These are phyloP conservation scores for Sicyos edulis DNA, from an alignment of 306 rosid genomes.

Conservation along the genomic window DNA sequence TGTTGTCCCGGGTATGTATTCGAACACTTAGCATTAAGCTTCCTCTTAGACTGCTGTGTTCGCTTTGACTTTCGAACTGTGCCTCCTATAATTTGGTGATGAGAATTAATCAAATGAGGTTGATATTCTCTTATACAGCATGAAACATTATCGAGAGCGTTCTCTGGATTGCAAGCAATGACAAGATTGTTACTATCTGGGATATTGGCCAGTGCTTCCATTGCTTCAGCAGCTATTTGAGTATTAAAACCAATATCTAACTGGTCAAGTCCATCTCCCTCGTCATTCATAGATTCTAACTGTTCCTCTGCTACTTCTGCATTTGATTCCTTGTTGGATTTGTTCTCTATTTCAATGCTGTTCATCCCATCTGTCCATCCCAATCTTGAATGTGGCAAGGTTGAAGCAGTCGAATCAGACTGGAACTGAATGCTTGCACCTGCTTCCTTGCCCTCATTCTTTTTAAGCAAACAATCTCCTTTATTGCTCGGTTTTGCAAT, in stretches of 20 bases:
- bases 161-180: constrained; percentile 26
- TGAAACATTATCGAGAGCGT: constrained; percentile 22
- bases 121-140: constrained; percentile 25
- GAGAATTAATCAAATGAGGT: constrained; percentile 22
- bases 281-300: constrained; percentile 33
- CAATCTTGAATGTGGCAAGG: constrained; percentile 7
- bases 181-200: constrained; percentile 30
- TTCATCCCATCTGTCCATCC: constrained; percentile 9
- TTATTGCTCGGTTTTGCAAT: constrained; percentile 23
- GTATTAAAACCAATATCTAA: constrained; percentile 66
- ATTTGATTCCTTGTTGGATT: constrained; percentile 4
- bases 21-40: constrained; percentile 28
- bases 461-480: constrained; percentile 21
- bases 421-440: constrained; percentile 1
- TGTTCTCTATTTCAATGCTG: background rate
- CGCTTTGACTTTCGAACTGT: constrained; percentile 27
- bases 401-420: constrained; percentile 17
- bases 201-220: constrained; percentile 59
- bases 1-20: constrained; percentile 22
- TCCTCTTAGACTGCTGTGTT: constrained; percentile 36
- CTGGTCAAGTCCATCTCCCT: constrained; percentile 30
- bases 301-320: constrained; percentile 33
- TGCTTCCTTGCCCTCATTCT: constrained; percentile 25
- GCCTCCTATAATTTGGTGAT: constrained; percentile 24
- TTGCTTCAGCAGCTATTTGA: constrained; percentile 95